Conservation (phyloP, 345 rosid species). For the Firmiana major region DNA sequence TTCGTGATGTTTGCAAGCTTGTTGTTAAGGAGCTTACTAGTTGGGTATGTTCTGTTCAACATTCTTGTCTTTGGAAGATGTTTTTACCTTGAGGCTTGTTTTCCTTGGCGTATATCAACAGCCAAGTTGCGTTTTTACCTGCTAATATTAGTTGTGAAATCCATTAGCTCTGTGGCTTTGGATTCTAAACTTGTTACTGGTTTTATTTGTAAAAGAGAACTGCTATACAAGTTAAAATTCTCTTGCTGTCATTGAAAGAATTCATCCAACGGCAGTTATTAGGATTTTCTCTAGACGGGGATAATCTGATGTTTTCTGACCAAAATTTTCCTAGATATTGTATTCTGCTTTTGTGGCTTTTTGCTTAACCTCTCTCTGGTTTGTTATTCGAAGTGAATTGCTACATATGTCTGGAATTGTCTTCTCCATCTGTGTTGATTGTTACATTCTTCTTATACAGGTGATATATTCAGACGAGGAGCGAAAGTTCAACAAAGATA, state of each 20-base stretch:
- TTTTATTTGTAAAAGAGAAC: background rate
- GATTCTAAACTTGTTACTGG: background rate
- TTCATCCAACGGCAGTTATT: background rate
- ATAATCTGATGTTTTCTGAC: background rate
- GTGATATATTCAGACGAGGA: slow-evolving; percentile 95
- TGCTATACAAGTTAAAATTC: background rate
- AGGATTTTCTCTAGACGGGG: background rate
- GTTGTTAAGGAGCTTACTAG: slow-evolving; percentile 94
- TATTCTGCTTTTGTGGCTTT: background rate
- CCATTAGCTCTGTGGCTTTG: background rate
- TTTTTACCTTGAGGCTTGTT: background rate
- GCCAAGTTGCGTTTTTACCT: background rate
- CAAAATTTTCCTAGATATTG: background rate
- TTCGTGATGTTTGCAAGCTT: slow-evolving; percentile 94
- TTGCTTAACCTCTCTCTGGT: background rate
- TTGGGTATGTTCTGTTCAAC: slow-evolving; percentile 60
- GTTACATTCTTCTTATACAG: slow-evolving; percentile 31
- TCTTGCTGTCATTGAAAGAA: background rate
- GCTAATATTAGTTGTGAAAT: background rate
- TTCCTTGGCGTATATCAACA: background rate
- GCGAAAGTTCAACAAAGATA: slow-evolving; percentile 87
- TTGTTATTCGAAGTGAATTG: background rate
- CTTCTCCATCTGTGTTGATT: slow-evolving; percentile 1
- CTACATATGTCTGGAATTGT: background rate
- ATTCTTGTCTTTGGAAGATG: background rate